A percentile compares a stretch with the other conserved stretches of the same genome.
phyloP scores from a whole-genome alignment of 495 filamentous ascomycete genomes.

The Baudoinia panamericana region DNA sequence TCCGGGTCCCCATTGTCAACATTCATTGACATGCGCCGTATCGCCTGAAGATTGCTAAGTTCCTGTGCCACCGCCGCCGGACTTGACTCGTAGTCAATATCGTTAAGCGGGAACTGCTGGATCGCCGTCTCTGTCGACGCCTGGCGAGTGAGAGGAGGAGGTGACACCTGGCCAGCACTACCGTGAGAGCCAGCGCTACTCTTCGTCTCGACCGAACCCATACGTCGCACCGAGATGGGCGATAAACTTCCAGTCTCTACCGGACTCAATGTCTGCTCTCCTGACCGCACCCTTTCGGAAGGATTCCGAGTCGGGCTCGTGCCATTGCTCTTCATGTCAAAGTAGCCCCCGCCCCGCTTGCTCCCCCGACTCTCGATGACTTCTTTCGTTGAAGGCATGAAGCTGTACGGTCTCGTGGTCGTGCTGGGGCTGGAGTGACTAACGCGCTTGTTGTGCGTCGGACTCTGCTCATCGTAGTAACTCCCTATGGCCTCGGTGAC shows the following conservation, averaged over 20 bases:
- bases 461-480: constrained; percentile 61
- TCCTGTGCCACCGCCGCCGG: constrained; percentile 90
- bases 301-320: constrained; percentile 18
- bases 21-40: constrained; percentile 98
- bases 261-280: constrained; percentile 21
- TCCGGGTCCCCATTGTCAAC: constrained; percentile 89
- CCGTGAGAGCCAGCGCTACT: not conserved
- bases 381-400: constrained; percentile 40
- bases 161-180: constrained; percentile 30
- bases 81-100: constrained; percentile 84
- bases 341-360: constrained; percentile 25
- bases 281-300: constrained; percentile 14
- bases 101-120: constrained; percentile 69
- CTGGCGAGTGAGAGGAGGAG: constrained; percentile 41
- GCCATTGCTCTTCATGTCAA: constrained; percentile 23
- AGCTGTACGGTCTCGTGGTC: constrained; percentile 50
- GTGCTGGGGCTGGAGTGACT: constrained; percentile 39
- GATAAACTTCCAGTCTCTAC: constrained; percentile 16
- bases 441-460: not conserved
- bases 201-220: constrained; percentile 5
- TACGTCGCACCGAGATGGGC: constrained; percentile 17
- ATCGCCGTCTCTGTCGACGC: constrained; percentile 55
- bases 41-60: constrained; percentile 84
- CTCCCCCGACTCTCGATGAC: constrained; percentile 25
- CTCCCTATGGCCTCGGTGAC: constrained; percentile 95